Evolutionary conservation across 257 asterid genomes (phyloP).

Genomic region (Scutellaria barbata): DNA sequence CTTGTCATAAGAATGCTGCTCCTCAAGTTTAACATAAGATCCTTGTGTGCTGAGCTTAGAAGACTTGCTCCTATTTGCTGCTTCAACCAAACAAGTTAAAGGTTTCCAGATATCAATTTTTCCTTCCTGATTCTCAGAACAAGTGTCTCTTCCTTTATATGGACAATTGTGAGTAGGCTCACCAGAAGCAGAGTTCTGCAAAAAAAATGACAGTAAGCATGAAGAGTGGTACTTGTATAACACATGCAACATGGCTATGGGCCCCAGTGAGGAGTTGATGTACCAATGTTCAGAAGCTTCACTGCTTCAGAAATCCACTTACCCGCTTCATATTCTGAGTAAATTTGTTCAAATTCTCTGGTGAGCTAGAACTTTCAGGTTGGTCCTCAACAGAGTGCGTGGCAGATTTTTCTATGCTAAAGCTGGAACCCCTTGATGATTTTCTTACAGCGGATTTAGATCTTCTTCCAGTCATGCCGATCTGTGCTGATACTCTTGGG

Average conservation of each 20-base stretch:
- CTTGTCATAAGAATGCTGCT: constrained; percentile 49
- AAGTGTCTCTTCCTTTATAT: constrained; percentile 55
- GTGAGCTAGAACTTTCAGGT: constrained; percentile 73
- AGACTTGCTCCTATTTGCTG: constrained; percentile 75
- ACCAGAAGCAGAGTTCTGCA: constrained; percentile 60
- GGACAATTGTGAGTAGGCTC: constrained; percentile 50
- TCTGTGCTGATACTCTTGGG: constrained; percentile 57
- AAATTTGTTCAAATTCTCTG: constrained; percentile 57
- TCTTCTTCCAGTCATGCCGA: constrained; percentile 57
- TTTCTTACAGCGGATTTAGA: constrained; percentile 48
- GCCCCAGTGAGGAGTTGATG: constrained; percentile 16
- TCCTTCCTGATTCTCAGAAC: constrained; percentile 53
- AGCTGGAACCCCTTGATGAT: constrained; percentile 44
- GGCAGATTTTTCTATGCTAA: constrained; percentile 55
- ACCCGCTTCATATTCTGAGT: constrained; percentile 67
- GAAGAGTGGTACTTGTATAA: constrained; percentile 10
- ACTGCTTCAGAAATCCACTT: constrained; percentile 32
- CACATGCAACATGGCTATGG: constrained; percentile 16
- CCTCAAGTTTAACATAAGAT: constrained; percentile 56
- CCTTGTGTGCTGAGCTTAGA: constrained; percentile 55
- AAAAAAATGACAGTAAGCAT: constrained; percentile 30
- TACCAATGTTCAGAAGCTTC: constrained; percentile 14
- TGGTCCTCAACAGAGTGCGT: constrained; percentile 51
- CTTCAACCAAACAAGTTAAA: constrained; percentile 81
- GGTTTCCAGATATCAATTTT: constrained; percentile 76